Conservation (phyloP, 2,329 filamentous ascomycete species). For the Myriosclerotinia curreyana region DNA sequence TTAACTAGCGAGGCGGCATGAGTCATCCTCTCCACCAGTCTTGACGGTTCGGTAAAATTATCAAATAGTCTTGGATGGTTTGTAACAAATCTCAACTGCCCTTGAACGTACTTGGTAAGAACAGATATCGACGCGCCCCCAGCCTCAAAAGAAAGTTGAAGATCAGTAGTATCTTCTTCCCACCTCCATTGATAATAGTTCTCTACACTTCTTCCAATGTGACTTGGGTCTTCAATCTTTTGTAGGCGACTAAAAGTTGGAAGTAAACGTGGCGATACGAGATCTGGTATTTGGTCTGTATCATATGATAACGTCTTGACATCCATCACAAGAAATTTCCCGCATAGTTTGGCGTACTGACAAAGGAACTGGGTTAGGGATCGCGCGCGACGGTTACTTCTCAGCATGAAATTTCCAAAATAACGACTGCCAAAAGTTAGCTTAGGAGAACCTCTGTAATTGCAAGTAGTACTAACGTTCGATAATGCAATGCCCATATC, state of each 20-base stretch:
- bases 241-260: conserved; percentile 44
- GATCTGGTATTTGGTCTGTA: conserved; percentile 40
- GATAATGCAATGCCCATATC: conserved; percentile 43
- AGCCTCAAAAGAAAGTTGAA: conserved; percentile 35
- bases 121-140: conserved; percentile 45
- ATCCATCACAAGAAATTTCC: conserved; percentile 53
- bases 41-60: conserved; percentile 33
- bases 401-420: conserved; percentile 37
- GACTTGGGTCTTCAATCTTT: conserved; percentile 38
- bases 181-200: conserved; percentile 44
- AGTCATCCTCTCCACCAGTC: conserved; percentile 30
- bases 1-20: conserved; percentile 28
- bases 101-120: conserved; percentile 46
- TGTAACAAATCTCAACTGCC: conserved; percentile 44
- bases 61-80: conserved; percentile 47
- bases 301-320: conserved; percentile 39
- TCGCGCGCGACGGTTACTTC: conserved; percentile 27
- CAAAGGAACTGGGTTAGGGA: conserved; percentile 36
- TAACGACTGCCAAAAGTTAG: conserved; percentile 35
- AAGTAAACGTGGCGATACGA: conserved; percentile 48
- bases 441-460: neutral
- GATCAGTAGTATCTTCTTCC: conserved; percentile 34
- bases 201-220: conserved; percentile 39
- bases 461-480: conserved; percentile 43
- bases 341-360: conserved; percentile 48